Conservation (phyloP, 169 alveolate genomes). For the Cystoisospora suis region DNA sequence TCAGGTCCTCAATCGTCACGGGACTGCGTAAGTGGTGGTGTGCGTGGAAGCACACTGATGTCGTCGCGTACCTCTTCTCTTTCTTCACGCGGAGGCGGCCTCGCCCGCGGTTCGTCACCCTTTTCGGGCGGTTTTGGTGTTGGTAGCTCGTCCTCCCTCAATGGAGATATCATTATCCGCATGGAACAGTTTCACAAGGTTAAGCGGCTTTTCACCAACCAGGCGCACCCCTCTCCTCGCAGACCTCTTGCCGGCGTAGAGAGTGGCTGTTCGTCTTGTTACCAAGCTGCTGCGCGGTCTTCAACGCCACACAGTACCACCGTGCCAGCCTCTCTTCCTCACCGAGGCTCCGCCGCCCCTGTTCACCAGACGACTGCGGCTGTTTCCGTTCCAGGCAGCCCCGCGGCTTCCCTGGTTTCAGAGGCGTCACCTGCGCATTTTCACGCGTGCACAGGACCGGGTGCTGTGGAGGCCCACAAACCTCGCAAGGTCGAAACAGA, state of each 20-base stretch:
- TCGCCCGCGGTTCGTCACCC: neutral
- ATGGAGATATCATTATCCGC: neutral
- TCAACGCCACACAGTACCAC: neutral
- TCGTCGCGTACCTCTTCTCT: constrained; percentile 11
- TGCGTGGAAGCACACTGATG: neutral
- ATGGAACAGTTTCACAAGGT: constrained; percentile 17
- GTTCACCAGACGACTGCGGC: neutral
- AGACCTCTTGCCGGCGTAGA: neutral
- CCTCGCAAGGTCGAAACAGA: no score
- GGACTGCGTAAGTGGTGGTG: no score
- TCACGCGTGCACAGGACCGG: no score
- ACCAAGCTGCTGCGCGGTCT: no score
- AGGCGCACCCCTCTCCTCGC: neutral
- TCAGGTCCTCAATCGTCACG: neutral
- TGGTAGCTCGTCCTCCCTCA: neutral
- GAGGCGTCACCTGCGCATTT: neutral
- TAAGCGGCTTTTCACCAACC: constrained; percentile 5
- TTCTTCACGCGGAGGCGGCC: neutral
- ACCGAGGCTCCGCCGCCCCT: neutral
- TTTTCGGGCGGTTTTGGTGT: neutral
- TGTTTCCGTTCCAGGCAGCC: neutral
- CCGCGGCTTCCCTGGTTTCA: neutral
- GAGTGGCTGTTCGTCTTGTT: no score
- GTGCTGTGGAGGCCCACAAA: no score
- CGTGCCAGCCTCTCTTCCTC: neutral